These are phyloP conservation scores for Didymella glomerata DNA, from an alignment of 2,329 filamentous ascomycete genomes.

Conservation along the genomic window DNA sequence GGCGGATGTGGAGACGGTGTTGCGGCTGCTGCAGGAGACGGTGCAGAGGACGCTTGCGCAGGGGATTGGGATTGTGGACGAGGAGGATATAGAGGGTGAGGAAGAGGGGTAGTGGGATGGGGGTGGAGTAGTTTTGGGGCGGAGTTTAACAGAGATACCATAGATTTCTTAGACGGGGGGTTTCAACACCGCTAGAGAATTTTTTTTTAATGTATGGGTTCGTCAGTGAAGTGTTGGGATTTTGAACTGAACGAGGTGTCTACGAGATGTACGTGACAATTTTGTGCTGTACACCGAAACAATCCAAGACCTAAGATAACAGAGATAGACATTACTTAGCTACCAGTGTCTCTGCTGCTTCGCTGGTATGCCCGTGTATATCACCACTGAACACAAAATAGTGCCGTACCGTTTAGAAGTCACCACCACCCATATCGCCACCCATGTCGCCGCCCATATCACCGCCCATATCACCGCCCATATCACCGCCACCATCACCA, in stretches of 20 bases:
- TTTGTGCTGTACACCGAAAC: too few relatives aligned
- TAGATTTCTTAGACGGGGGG: conserved; percentile 6
- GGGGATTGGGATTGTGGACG: conserved; percentile 18
- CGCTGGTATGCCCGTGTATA: too few relatives aligned
- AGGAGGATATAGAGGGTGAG: conserved; percentile 8
- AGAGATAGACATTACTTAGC: too few relatives aligned
- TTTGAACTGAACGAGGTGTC: too few relatives aligned
- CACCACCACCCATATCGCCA: conserved; percentile 6
- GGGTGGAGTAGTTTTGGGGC: not conserved
- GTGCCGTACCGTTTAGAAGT: conserved; percentile 2
- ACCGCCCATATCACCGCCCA: conserved; percentile 10
- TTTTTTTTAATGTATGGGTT: not conserved
- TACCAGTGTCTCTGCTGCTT: too few relatives aligned
- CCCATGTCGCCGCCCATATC: conserved; percentile 19
- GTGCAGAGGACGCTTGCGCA: conserved; percentile 18
- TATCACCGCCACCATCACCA: conserved; percentile 18
- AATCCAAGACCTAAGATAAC: too few relatives aligned
- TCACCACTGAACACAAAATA: too few relatives aligned
- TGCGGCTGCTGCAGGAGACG: conserved; percentile 21
- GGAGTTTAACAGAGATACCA: conserved; percentile 9
- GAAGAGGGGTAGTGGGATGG: not conserved
- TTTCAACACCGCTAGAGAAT: conserved; percentile 14
- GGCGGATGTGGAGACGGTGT: conserved; percentile 11
- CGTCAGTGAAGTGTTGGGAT: too few relatives aligned
- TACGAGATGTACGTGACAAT: too few relatives aligned